A percentile compares a stretch with the other conserved stretches of the same genome.
These are phyloP conservation scores for Penicillium verhagenii DNA, from an alignment of 495 filamentous ascomycete species.

Conservation along the genomic window DNA sequence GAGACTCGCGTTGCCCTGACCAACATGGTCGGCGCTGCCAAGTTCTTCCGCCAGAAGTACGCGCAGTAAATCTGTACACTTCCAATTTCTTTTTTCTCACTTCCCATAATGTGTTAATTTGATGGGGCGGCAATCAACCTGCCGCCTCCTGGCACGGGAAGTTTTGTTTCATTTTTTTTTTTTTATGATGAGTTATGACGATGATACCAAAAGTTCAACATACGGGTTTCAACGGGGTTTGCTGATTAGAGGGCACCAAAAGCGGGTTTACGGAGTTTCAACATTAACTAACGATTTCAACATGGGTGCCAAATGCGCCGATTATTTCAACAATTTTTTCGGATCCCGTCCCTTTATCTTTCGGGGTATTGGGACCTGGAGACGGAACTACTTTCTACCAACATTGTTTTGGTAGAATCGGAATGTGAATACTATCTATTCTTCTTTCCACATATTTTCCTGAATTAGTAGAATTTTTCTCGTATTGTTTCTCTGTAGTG, in stretches of 20 bases:
- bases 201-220: conserved; percentile 57
- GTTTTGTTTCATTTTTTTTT: conserved; percentile 37
- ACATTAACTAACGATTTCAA: conserved; percentile 60
- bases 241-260: conserved; percentile 47
- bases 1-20: conserved; percentile 90
- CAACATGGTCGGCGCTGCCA: conserved; percentile 95
- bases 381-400: conserved; percentile 15
- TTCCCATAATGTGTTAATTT: conserved; percentile 31
- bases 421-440: conserved; percentile 25
- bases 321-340: conserved; percentile 35
- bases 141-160: conserved; percentile 36
- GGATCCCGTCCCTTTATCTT: conserved; percentile 22
- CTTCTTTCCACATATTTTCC: not conserved
- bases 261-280: conserved; percentile 50
- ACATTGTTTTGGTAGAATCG: conserved; percentile 26
- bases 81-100: conserved; percentile 3
- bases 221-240: conserved; percentile 45
- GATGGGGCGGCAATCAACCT: conserved; percentile 44
- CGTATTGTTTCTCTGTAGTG: too few relatives aligned
- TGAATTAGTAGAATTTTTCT: too few relatives aligned
- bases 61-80: conserved; percentile 44
- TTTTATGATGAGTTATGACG: conserved; percentile 45
- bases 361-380: conserved; percentile 18
- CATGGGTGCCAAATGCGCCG: conserved; percentile 47
- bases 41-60: conserved; percentile 91